Conservation (phyloP, 495 filamentous ascomycete species). For the Staphylotrichum tortipilum region DNA sequence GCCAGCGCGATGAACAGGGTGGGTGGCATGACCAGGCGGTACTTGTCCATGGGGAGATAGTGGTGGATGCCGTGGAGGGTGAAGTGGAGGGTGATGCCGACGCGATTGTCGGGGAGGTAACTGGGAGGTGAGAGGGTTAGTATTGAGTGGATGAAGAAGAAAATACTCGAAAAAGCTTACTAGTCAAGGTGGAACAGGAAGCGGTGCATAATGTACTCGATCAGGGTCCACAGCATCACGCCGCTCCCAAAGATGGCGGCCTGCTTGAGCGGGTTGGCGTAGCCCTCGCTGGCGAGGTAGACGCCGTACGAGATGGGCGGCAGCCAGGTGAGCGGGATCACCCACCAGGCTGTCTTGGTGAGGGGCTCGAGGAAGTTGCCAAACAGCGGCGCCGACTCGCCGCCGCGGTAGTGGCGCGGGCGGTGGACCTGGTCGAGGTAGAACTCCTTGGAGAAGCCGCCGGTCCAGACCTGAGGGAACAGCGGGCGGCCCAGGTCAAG, state of each 20-base stretch:
- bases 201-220: conserved; percentile 86
- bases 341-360: conserved; percentile 87
- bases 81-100: conserved; percentile 85
- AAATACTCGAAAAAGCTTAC: conserved; percentile 44
- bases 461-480: conserved; percentile 78
- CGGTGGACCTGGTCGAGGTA: conserved; percentile 95
- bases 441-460: conserved; percentile 84
- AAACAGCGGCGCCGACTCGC: conserved; percentile 86
- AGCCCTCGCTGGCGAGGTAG: conserved; percentile 54
- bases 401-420: conserved; percentile 88
- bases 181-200: conserved; percentile 90
- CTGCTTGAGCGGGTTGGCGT: conserved; percentile 29
- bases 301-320: conserved; percentile 70
- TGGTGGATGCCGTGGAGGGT: conserved; percentile 95
- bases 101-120: conserved; percentile 85
- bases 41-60: conserved; percentile 96
- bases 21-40: conserved; percentile 95
- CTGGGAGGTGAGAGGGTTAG: conserved; percentile 37
- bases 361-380: conserved; percentile 97
- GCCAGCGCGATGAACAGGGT: conserved; percentile 79
- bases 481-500: conserved; percentile 82
- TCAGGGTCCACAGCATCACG: conserved; percentile 71
- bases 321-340: conserved; percentile 80
- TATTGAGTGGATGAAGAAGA: background rate
- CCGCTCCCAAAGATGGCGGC: conserved; percentile 55